Conservation (phyloP, 139 green algal genomes). For the Chlamydomonas urium region DNA sequence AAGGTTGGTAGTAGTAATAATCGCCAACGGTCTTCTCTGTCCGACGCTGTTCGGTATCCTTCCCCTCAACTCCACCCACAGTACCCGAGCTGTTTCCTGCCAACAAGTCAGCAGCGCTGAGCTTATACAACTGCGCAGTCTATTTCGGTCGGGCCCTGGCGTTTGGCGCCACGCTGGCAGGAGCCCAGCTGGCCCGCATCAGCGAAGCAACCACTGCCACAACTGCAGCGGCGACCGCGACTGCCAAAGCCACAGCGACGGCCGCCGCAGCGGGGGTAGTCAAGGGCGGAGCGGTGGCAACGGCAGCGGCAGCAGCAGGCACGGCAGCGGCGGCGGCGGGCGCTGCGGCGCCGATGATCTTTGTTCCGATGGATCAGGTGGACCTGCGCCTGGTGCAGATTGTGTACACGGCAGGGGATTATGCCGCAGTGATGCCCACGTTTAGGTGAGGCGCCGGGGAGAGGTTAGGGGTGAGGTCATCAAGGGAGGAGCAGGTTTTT, state of each 20-base stretch:
- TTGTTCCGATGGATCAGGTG: slow-evolving; percentile 72
- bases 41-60: too few species aligned
- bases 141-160: slow-evolving; percentile 79
- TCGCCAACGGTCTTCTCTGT: too few species aligned
- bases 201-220: background rate
- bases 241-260: background rate
- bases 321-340: too few species aligned
- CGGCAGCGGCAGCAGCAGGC: too few species aligned
- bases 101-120: slow-evolving; percentile 72
- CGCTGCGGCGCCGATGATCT: background rate
- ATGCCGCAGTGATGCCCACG: slow-evolving; percentile 75
- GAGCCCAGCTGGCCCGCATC: background rate
- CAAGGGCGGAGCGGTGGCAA: too few species aligned
- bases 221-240: background rate
- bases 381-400: slow-evolving; percentile 72
- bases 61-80: background rate
- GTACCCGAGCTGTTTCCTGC: slow-evolving; percentile 88
- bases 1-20: background rate
- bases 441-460: too few species aligned
- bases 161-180: slow-evolving; percentile 57
- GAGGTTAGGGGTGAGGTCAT: too few species aligned
- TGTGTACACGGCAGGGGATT: slow-evolving; percentile 69
- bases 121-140: slow-evolving; percentile 85
- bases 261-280: too few species aligned
- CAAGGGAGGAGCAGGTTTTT: too few species aligned